Conservation (phyloP, 768 basidiomycete genomes). For the Chalciporus pseudorubinellus region DNA sequence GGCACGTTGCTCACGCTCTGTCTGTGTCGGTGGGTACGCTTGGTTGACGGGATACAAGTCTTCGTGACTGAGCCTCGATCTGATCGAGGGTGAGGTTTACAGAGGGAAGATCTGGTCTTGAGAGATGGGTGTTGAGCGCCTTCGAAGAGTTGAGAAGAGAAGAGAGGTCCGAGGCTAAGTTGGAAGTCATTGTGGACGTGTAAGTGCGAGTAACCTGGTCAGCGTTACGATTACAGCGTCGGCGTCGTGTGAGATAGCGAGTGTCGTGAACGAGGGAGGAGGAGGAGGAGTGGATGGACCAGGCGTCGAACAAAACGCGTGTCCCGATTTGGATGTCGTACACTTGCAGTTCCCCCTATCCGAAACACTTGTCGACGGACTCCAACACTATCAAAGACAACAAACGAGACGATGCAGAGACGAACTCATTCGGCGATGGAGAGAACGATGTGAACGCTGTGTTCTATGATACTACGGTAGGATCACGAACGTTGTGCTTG, state of each 20-base stretch:
- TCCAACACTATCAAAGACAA: too few relatives aligned
- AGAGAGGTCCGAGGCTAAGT: constrained; percentile 51
- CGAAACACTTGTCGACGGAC: too few relatives aligned
- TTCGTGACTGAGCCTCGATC: constrained; percentile 89
- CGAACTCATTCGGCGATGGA: too few relatives aligned
- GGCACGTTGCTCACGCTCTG: constrained; percentile 57
- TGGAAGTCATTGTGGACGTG: constrained; percentile 5
- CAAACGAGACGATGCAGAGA: too few relatives aligned
- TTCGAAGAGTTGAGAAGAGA: constrained; percentile 69
- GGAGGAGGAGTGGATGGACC: background rate
- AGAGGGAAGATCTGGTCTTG: constrained; percentile 78
- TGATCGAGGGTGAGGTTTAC: constrained; percentile 91
- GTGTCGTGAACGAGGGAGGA: background rate
- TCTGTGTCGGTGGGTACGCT: constrained; percentile 62
- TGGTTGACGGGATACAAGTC: constrained; percentile 73
- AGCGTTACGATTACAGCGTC: background rate
- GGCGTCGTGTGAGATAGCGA: background rate
- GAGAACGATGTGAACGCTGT: too few relatives aligned
- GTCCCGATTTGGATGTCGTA: background rate
- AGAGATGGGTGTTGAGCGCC: constrained; percentile 73
- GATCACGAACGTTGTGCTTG: too few relatives aligned
- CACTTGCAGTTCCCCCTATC: too few relatives aligned
- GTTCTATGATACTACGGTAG: too few relatives aligned
- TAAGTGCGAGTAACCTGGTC: background rate
- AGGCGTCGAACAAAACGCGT: background rate